Evolutionary conservation across 106 monocot genomes (phyloP).

Genomic region (Amphibolis antarctica): DNA sequence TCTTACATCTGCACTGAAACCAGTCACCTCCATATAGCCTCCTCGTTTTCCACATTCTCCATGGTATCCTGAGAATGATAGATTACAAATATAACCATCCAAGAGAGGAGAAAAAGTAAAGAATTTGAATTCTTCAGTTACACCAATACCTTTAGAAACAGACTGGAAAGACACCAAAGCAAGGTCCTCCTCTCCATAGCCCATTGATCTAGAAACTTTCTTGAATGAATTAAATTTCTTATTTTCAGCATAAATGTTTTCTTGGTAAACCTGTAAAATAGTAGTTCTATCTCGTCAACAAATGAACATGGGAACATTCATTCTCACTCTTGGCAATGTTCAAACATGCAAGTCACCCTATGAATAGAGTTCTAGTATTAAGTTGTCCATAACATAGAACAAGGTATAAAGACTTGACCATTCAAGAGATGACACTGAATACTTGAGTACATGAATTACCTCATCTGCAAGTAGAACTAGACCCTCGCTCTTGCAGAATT

Average conservation of each 20-base stretch:
- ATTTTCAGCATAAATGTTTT: constrained; percentile 79
- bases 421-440: background rate
- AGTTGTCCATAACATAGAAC: no score
- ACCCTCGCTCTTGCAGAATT: constrained; percentile 83
- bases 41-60: constrained; percentile 99
- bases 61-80: constrained; percentile 50
- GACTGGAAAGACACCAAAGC: constrained; percentile 85
- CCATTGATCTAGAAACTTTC: constrained; percentile 82
- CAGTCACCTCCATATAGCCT: constrained; percentile 95
- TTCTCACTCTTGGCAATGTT: background rate
- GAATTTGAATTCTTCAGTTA: background rate
- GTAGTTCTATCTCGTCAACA: background rate
- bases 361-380: background rate
- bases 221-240: constrained; percentile 96
- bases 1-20: constrained; percentile 62
- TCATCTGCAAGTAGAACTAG: constrained; percentile 96
- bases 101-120: background rate
- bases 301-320: background rate
- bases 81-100: background rate
- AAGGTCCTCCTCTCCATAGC: constrained; percentile 67
- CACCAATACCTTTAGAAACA: constrained; percentile 71
- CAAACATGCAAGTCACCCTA: background rate
- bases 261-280: constrained; percentile 76
- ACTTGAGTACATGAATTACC: constrained; percentile 20
- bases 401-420: no score